These are phyloP conservation scores for Arabidopsis arenosa DNA, from an alignment of 345 rosid genomes.

Conservation along the genomic window DNA sequence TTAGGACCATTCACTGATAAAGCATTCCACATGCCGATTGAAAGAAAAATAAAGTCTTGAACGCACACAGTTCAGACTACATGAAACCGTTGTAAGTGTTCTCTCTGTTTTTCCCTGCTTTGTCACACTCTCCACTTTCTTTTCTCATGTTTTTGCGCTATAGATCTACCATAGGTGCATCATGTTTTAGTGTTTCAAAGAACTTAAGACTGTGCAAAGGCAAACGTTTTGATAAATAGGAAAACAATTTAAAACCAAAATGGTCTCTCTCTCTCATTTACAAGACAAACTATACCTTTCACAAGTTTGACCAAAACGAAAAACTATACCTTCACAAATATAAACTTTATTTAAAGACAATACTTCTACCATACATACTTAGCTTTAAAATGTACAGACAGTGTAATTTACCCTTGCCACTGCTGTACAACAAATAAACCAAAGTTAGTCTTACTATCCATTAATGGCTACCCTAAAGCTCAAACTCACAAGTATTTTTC, in stretches of 20 bases:
- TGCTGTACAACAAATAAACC: constrained; percentile 18
- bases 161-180: background rate
- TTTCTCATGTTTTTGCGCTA: constrained; percentile 1
- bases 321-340: constrained; percentile 11
- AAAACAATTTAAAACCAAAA: constrained; percentile 14
- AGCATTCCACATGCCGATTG: constrained; percentile 2
- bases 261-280: constrained; percentile 12
- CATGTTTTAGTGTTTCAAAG: constrained; percentile 28
- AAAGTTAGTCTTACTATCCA: constrained; percentile 24
- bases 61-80: background rate
- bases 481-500: constrained; percentile 25
- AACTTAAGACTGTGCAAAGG: constrained; percentile 13
- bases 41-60: background rate
- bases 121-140: background rate
- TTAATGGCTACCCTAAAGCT: constrained; percentile 28
- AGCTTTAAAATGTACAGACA: constrained; percentile 9
- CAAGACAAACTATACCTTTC: constrained; percentile 22
- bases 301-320: background rate
- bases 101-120: constrained; percentile 1
- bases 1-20: constrained; percentile 47
- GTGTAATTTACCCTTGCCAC: constrained; percentile 3
- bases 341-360: constrained; percentile 7
- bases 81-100: constrained; percentile 20
- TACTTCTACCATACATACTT: constrained; percentile 12
- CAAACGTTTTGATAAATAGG: background rate